Evolutionary conservation across 768 basidiomycete genomes (phyloP), one percentile per base, ranked within the genome.

Genomic region (Auriscalpium microsporum): DNA sequence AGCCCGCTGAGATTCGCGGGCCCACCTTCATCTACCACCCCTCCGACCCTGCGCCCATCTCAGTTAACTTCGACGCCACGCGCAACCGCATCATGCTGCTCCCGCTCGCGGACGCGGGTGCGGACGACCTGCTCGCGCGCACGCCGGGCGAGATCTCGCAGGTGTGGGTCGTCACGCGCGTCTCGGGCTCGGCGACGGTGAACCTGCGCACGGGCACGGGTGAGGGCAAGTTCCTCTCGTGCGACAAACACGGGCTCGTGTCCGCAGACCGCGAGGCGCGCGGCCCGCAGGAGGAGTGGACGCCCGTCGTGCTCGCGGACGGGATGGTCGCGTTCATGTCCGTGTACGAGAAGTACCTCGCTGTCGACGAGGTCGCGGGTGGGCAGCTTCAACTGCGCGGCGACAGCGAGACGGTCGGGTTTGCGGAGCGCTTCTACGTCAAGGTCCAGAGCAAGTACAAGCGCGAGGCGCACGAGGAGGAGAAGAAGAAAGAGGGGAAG

Each of bases 231-330:
- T 96, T 94, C 68, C 72, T 96, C 48, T 91, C 89, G 8, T 90
- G 87, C 70, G 90, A 94, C 72, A 78, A 84, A 58, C 83, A 90
- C 63, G 93, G 93, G 8, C 73, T 92, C 17, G 86, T 95, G 13
- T 81, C 85, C 59, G 85, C 88, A 45, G 86, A 90, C 65, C 76
- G 89, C 47, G 93, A 96, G 64, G 93, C 93, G 28, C 80, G 93
- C 35, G 94, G 93, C 1, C 87, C 90, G 4, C 90, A 95, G 69
- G 93, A 96, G 69, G 93, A 94, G 69, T 96, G 92, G 90, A 88
- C 87, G 3, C 87, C 92, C 14, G 79, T 91, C 23, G 73, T 93
- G 54, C 69, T 90, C 21, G 82, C 87, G 10, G 89, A 88, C 56
- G 90, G 89, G 44, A 90, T 92, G 86, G 82, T 88, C 48, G 87